These are phyloP conservation scores for Clarireedia monteithiana DNA, from an alignment of 2,329 filamentous ascomycete species.

Conservation along the genomic window DNA sequence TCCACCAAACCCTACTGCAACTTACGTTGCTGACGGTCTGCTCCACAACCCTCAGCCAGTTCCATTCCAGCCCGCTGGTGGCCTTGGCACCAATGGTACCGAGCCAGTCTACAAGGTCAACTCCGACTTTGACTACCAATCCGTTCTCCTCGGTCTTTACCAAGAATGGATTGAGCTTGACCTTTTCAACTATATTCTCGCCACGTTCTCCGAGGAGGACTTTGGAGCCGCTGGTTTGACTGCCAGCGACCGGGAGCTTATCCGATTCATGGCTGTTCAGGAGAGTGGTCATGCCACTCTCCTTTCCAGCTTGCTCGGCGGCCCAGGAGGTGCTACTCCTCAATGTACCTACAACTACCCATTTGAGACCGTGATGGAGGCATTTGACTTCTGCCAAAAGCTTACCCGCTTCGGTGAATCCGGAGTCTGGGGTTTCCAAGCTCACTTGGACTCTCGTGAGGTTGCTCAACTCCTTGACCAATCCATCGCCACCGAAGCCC, in stretches of 20 bases:
- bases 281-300: slow-evolving; percentile 72
- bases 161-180: slow-evolving; percentile 83
- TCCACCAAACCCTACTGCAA: slow-evolving; percentile 54
- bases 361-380: slow-evolving; percentile 65
- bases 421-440: slow-evolving; percentile 73
- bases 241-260: slow-evolving; percentile 60
- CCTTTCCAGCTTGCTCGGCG: slow-evolving; percentile 69
- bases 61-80: slow-evolving; percentile 38
- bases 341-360: slow-evolving; percentile 79
- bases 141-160: slow-evolving; percentile 62
- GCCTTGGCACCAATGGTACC: slow-evolving; percentile 51
- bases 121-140: slow-evolving; percentile 79
- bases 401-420: slow-evolving; percentile 75
- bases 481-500: slow-evolving; percentile 70
- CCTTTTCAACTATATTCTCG: slow-evolving; percentile 70
- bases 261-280: slow-evolving; percentile 71
- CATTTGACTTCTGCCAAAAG: slow-evolving; percentile 77
- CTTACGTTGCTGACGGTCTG: slow-evolving; percentile 64
- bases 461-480: slow-evolving; percentile 66
- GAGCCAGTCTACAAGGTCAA: slow-evolving; percentile 57
- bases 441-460: slow-evolving; percentile 69
- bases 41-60: slow-evolving; percentile 61
- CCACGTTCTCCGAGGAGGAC: slow-evolving; percentile 58
- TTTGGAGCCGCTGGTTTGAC: slow-evolving; percentile 62
- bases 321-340: slow-evolving; percentile 48